Evolutionary conservation across 495 filamentous ascomycete species (phyloP).

Genomic region (Neurospora hispaniola): DNA sequence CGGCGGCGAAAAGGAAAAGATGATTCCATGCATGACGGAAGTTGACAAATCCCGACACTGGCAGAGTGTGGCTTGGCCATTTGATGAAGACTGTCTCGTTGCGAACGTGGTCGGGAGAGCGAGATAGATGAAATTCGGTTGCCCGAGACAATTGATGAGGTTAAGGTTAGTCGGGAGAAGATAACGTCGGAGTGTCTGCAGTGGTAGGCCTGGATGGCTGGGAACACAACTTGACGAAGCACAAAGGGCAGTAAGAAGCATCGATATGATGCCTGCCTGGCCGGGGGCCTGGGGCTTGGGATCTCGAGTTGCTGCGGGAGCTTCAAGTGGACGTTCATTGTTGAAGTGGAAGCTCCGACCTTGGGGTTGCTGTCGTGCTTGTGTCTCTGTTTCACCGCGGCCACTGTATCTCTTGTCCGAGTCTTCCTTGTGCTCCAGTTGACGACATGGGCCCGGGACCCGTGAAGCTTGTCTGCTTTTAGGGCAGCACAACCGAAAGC

Average conservation of each 20-base stretch:
- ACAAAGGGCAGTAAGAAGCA: not conserved
- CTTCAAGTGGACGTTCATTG: not conserved
- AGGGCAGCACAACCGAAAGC: not conserved
- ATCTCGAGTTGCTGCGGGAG: not conserved
- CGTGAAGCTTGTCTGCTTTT: not conserved
- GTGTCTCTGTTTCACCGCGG: not conserved
- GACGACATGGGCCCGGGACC: not conserved
- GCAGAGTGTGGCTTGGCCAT: not conserved
- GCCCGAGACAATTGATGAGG: not conserved
- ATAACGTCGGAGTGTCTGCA: not conserved
- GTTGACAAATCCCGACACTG: not conserved
- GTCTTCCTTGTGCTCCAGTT: not conserved
- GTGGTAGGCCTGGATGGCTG: not conserved
- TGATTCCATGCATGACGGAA: not conserved
- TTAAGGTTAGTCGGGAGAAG: not conserved
- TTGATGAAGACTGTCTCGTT: not conserved
- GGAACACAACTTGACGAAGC: not conserved
- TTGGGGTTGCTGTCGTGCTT: not conserved
- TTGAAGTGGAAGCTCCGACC: not conserved
- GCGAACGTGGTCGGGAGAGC: not conserved
- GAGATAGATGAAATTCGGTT: not conserved
- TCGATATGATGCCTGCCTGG: not conserved
- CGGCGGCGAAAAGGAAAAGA: not conserved
- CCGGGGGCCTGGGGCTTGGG: not conserved
- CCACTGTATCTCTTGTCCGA: not conserved